Conservation (phyloP, 208 protist genomes). For the Acanthamoeba polyphaga region DNA sequence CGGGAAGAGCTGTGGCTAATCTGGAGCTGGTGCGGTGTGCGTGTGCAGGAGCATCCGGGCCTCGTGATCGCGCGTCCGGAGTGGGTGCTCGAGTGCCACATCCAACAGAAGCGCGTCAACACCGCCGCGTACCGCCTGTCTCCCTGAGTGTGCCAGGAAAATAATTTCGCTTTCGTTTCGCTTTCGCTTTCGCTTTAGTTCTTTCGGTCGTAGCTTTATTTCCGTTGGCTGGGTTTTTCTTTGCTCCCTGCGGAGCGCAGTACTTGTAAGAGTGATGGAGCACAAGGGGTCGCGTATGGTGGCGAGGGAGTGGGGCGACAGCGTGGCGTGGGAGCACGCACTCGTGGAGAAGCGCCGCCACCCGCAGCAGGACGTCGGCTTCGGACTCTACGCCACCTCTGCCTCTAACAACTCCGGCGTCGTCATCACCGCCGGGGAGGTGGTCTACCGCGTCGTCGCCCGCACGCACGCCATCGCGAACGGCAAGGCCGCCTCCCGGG, state of each 20-base stretch:
- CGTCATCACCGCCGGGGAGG: not conserved
- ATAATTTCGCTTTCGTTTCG: no score
- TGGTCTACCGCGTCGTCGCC: not conserved
- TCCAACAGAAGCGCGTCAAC: not conserved
- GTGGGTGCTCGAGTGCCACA: conserved; percentile 14
- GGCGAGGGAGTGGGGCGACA: not conserved
- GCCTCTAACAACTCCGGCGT: not conserved
- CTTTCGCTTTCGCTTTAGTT: no score
- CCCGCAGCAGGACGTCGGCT: conserved; percentile 51
- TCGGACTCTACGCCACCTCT: not conserved
- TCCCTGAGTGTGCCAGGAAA: not conserved
- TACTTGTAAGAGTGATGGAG: not conserved
- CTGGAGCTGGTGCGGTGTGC: not conserved
- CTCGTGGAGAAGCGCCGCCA: conserved; percentile 45
- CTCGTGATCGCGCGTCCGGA: not conserved
- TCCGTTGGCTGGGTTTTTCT: no score
- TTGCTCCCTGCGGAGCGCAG: no score
- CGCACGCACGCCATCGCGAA: not conserved
- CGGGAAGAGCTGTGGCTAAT: not conserved
- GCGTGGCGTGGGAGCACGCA: conserved; percentile 21
- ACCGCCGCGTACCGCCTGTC: not conserved
- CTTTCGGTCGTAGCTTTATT: no score
- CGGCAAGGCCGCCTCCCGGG: not conserved
- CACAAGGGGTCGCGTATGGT: not conserved
- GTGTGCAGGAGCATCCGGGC: not conserved